A percentile compares a stretch with the other conserved stretches of the same genome.
Conservation (phyloP, 768 basidiomycete species). For the Lactarius quietus region DNA sequence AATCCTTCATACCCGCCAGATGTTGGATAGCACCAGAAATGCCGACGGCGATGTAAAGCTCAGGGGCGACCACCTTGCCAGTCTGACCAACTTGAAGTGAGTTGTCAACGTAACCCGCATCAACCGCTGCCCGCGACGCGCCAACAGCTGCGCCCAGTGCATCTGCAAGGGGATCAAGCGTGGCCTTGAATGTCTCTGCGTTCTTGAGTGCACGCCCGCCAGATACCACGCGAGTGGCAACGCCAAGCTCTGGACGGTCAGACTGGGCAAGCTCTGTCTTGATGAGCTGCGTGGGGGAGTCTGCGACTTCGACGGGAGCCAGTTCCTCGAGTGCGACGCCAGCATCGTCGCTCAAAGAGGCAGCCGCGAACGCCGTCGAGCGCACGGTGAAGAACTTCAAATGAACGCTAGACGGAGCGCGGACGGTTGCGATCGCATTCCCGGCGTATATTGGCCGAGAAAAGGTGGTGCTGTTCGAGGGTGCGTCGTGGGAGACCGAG, state of each 20-base stretch:
- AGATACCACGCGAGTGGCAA: constrained; percentile 85
- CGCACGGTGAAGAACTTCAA: constrained; percentile 96
- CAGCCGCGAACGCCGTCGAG: constrained; percentile 82
- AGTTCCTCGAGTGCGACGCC: constrained; percentile 59
- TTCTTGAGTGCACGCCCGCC: constrained; percentile 95
- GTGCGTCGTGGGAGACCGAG: constrained; percentile 66
- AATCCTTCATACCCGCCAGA: constrained; percentile 99
- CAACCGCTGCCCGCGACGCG: constrained; percentile 96
- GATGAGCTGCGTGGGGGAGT: constrained; percentile 58
- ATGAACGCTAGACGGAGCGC: constrained; percentile 67
- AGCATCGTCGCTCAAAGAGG: constrained; percentile 45
- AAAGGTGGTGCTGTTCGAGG: constrained; percentile 77
- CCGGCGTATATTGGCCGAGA: constrained; percentile 96
- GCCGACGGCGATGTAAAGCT: constrained; percentile 93
- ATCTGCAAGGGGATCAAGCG: constrained; percentile 90
- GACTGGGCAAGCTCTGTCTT: constrained; percentile 81
- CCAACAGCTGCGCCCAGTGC: constrained; percentile 93
- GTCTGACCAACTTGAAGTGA: constrained; percentile 99
- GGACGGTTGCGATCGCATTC: constrained; percentile 92
- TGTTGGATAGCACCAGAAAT: constrained; percentile 99
- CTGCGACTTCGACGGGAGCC: constrained; percentile 58
- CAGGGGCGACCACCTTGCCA: constrained; percentile 96
- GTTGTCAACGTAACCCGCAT: constrained; percentile 97
- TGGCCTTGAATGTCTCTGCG: constrained; percentile 84
- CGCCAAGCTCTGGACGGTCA: constrained; percentile 87